These are phyloP conservation scores for Pelargonium australe DNA, from an alignment of 441 rosid species.

Conservation along the genomic window DNA sequence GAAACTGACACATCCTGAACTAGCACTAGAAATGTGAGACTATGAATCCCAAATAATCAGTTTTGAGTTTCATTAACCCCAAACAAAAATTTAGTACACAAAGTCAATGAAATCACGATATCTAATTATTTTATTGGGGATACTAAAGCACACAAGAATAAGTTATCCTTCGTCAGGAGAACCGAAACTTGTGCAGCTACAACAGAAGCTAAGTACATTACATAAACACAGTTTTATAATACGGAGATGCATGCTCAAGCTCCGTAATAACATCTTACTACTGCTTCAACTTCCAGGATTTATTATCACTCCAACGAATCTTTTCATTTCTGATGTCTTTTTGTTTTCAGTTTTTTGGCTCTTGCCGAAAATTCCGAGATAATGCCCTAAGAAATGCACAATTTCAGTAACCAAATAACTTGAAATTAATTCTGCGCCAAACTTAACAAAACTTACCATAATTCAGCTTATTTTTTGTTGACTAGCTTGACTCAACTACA, in stretches of 20 bases:
- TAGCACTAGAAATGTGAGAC: background rate
- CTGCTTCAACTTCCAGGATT: background rate
- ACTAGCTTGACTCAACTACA: background rate
- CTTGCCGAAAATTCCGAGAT: background rate
- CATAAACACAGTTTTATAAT: too few relatives aligned
- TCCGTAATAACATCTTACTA: background rate
- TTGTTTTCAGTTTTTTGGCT: background rate
- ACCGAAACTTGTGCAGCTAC: background rate
- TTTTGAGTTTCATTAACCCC: background rate
- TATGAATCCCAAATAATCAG: background rate
- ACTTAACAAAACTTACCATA: background rate
- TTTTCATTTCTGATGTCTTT: background rate
- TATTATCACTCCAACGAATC: background rate
- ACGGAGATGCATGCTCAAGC: too few relatives aligned
- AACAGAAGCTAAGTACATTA: background rate
- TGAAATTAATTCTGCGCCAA: background rate
- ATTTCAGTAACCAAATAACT: background rate
- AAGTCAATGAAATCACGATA: background rate
- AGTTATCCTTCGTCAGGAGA: background rate
- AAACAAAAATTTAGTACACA: background rate
- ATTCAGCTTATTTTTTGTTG: background rate
- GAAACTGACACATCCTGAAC: conserved; percentile 1
- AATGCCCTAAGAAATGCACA: background rate
- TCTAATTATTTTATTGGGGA: background rate
- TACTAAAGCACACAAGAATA: background rate